These are phyloP conservation scores for Stachybotrys chlorohalonatus DNA, from an alignment of 2,329 filamentous ascomycete genomes.

Conservation along the genomic window DNA sequence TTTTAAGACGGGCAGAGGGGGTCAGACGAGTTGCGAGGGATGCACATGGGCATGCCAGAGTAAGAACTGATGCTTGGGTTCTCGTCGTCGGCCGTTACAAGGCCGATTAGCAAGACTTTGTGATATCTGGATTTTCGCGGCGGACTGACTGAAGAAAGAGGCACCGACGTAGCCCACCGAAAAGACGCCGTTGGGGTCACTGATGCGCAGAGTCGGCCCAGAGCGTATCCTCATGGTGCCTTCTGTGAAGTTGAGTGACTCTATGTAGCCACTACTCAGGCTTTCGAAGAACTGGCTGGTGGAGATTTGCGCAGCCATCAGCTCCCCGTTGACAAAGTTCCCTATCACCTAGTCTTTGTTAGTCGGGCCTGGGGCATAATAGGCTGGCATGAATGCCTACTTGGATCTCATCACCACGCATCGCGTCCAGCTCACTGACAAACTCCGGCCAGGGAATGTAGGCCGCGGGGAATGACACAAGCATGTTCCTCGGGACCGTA, in stretches of 20 bases:
- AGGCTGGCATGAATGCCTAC: slow-evolving; percentile 9
- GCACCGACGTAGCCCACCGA: slow-evolving; percentile 24
- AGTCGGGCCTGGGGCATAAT: neutral
- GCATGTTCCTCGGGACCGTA: slow-evolving; percentile 37
- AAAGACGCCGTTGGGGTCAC: slow-evolving; percentile 36
- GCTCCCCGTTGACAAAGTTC: slow-evolving; percentile 23
- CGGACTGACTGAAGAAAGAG: slow-evolving; percentile 26
- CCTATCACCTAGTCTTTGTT: slow-evolving; percentile 19
- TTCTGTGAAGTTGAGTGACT: slow-evolving; percentile 21
- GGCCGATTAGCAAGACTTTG: neutral
- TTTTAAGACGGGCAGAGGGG: slow-evolving; percentile 24
- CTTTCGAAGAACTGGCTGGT: slow-evolving; percentile 25
- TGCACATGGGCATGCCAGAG: slow-evolving; percentile 43
- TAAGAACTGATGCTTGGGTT: slow-evolving; percentile 38
- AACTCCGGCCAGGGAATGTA: slow-evolving; percentile 32
- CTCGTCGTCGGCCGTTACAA: slow-evolving; percentile 30
- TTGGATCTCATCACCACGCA: slow-evolving; percentile 24
- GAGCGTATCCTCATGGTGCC: slow-evolving; percentile 23
- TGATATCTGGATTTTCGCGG: neutral
- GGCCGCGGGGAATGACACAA: slow-evolving; percentile 32
- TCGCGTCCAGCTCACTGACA: slow-evolving; percentile 17
- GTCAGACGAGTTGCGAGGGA: slow-evolving; percentile 30
- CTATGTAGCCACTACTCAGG: slow-evolving; percentile 24
- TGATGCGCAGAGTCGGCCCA: slow-evolving; percentile 25
- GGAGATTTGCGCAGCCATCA: slow-evolving; percentile 22